Evolutionary conservation across 257 asterid species (phyloP).

Genomic region (Solanum microdontum): DNA sequence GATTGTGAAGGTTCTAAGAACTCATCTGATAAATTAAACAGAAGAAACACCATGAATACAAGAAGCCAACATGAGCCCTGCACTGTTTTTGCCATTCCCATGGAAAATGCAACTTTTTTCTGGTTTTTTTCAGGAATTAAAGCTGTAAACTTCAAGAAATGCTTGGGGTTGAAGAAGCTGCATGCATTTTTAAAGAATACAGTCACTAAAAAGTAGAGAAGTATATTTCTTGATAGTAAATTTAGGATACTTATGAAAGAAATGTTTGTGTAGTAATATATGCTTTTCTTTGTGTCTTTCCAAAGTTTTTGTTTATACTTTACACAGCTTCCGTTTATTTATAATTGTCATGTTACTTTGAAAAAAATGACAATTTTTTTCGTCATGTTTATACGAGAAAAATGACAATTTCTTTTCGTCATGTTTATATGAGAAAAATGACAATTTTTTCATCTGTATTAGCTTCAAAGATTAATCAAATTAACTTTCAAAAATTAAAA

Average conservation of each 20-base stretch:
- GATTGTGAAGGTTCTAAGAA: slow-evolving; percentile 39
- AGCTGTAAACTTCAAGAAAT: neutral
- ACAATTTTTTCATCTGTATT: too few relatives aligned
- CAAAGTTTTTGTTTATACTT: neutral
- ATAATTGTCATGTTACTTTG: too few relatives aligned
- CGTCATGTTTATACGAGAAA: too few relatives aligned
- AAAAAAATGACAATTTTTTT: too few relatives aligned
- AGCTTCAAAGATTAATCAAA: neutral
- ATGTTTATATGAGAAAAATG: too few relatives aligned
- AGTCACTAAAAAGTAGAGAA: neutral
- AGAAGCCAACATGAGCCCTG: neutral
- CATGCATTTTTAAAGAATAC: neutral
- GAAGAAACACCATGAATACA: slow-evolving; percentile 14
- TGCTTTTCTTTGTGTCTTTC: neutral
- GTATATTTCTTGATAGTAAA: neutral
- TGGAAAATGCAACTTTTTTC: neutral
- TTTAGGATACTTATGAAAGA: neutral
- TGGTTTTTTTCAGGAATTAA: neutral
- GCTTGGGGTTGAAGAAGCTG: neutral
- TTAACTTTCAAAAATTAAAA: neutral
- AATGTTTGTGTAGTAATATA: neutral
- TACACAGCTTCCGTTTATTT: too few relatives aligned
- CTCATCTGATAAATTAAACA: slow-evolving; percentile 33
- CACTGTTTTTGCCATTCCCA: neutral
- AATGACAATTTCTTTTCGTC: too few relatives aligned